Evolutionary conservation across 2,329 filamentous ascomycete species (phyloP).

Genomic region (Xylariaceae sp.): DNA sequence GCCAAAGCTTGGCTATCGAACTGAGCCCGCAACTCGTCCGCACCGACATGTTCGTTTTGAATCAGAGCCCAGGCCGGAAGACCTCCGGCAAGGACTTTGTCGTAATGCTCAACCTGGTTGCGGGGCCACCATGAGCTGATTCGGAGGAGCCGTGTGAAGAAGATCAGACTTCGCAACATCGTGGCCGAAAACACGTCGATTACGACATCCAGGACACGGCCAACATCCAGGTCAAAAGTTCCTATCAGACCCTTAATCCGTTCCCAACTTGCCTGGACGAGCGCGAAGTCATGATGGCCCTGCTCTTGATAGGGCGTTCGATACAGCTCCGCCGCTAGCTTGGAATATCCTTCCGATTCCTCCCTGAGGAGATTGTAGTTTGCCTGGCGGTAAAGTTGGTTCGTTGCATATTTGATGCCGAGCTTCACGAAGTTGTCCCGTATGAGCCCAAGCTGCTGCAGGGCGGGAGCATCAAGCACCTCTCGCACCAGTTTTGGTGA

Average conservation of each 20-base stretch:
- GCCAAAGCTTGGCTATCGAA: conserved; percentile 51
- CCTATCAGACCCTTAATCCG: conserved; percentile 91
- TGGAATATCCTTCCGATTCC: conserved; percentile 94
- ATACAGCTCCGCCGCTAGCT: conserved; percentile 92
- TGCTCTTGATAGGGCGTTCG: conserved; percentile 65
- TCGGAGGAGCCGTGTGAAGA: conserved; percentile 89
- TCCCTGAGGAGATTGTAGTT: conserved; percentile 95
- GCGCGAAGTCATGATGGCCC: conserved; percentile 65
- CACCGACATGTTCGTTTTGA: conserved; percentile 43
- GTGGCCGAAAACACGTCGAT: conserved; percentile 92
- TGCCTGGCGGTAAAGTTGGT: conserved; percentile 87
- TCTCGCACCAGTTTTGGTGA: conserved; percentile 68
- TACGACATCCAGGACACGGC: conserved; percentile 87
- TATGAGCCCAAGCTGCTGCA: conserved; percentile 74
- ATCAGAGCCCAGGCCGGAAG: conserved; percentile 85
- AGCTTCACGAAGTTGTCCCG: conserved; percentile 78
- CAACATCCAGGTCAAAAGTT: conserved; percentile 94
- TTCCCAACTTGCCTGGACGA: conserved; percentile 82
- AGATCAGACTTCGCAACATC: conserved; percentile 85
- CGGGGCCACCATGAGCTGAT: conserved; percentile 97
- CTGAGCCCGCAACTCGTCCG: conserved; percentile 61
- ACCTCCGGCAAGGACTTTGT: conserved; percentile 50
- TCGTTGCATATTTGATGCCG: conserved; percentile 84
- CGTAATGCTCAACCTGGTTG: conserved; percentile 41
- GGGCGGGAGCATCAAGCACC: conserved; percentile 71